Evolutionary conservation across 2,329 filamentous ascomycete species (phyloP), one percentile per base, ranked within the genome.

Genomic region (Beauveria bassiana): DNA sequence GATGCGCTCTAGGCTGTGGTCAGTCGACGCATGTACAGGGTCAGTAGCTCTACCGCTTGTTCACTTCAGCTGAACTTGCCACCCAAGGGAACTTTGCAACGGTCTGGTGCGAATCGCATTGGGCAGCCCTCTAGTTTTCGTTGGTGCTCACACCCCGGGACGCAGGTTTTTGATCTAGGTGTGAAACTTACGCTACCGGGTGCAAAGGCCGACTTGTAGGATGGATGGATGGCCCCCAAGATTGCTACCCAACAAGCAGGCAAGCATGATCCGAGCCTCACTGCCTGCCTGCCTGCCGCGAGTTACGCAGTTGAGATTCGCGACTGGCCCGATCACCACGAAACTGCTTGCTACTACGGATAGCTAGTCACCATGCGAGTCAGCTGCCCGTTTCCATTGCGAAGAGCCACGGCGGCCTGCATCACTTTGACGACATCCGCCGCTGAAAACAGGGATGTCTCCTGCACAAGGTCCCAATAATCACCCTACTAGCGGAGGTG

Each of bases 381-480:
- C 59, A 61, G 51, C 51, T 61, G 51, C 26, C 22, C 55, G 42
- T 49, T 50, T 38, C 28, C 42, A 49, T 49, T 49, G 45, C 43
- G 34, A 55, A 55, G 59, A 49, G 51, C 10, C 59, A 55, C 51
- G 22, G 22, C 22, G 22, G 43, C 12, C 47, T 28, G 46, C 42
- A 51, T 38, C 47, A 56, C 52, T 24, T 45, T 6, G 34, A 26
- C 43, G 47, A 62, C 61, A n/a, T 16, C 52, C 14, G 28, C 47
- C 42, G 61, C 61, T 62, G 61, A 62, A 62, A 62, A 58, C 61
- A 62, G 61, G 61, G 61, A 58, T 62, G 40, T 24, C 28, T 62
- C 26, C 53, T 46, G 53, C 54, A 58, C 40, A 28, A 28, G 40
- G 61, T 53, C 54, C 54, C 61, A 57, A 20, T 53, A 43, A 20